phyloP scores from a whole-genome alignment of 2,329 filamentous ascomycete species.

The Phyllosticta citribraziliensis region DNA sequence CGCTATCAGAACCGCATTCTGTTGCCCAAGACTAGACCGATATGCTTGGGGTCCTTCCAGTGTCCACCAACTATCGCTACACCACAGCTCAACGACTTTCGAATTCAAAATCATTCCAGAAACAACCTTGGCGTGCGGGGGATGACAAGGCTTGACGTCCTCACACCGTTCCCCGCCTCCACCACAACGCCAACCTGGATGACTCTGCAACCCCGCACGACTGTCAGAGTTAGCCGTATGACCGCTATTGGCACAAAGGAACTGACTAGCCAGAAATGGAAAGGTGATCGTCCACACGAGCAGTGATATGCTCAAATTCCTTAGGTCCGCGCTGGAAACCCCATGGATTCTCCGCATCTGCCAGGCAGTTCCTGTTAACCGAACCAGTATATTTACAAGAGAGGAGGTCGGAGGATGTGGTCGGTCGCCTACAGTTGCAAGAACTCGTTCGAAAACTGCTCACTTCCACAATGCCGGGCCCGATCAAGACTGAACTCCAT shows the following conservation, averaged over 20 bases:
- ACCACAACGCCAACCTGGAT: not conserved
- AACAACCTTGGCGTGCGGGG: not conserved
- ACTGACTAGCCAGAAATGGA: not conserved
- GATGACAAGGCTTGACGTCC: not conserved
- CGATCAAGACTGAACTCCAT: constrained; percentile 6
- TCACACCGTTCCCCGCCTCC: not conserved
- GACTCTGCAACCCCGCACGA: not conserved
- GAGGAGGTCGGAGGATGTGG: not conserved
- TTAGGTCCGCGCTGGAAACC: not conserved
- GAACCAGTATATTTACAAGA: not conserved
- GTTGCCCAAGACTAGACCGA: not conserved
- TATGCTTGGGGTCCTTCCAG: not conserved
- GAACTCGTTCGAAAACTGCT: not conserved
- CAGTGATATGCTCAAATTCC: not conserved
- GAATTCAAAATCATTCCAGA: not conserved
- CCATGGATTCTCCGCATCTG: not conserved
- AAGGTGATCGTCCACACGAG: not conserved
- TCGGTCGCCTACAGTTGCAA: not conserved
- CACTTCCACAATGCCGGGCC: constrained; percentile 2
- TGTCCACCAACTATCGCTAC: too few species aligned
- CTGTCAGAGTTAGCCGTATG: not conserved
- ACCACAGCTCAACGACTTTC: not conserved
- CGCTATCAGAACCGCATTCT: too few species aligned
- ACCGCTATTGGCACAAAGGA: not conserved
- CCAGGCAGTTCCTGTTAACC: not conserved